phyloP scores from a whole-genome alignment of 2,329 filamentous ascomycete species.

The Emmonsia crescens region DNA sequence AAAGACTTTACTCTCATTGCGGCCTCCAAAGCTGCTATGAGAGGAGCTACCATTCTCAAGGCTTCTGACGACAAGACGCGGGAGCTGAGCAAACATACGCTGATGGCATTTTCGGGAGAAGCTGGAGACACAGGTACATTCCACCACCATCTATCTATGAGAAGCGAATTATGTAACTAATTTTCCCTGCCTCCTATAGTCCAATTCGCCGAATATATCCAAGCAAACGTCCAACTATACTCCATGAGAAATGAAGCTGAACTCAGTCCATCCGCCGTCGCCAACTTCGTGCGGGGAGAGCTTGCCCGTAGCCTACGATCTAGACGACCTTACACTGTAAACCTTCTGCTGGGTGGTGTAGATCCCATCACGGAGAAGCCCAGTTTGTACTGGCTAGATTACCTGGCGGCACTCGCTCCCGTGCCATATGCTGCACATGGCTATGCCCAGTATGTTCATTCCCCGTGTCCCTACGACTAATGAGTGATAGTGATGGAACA shows the following conservation, averaged over 20 bases:
- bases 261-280: conserved; percentile 76
- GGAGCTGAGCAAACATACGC: conserved; percentile 79
- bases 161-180: background rate
- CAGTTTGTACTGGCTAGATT: conserved; percentile 92
- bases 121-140: conserved; percentile 75
- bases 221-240: conserved; percentile 96
- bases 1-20: conserved; percentile 99
- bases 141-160: background rate
- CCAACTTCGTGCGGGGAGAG: conserved; percentile 88
- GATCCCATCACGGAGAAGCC: conserved; percentile 88
- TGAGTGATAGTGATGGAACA: background rate
- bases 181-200: conserved; percentile 42
- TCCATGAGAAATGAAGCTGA: conserved; percentile 96
- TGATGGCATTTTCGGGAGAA: conserved; percentile 93
- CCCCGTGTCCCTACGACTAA: background rate
- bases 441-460: conserved; percentile 71
- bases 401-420: conserved; percentile 76
- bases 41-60: conserved; percentile 93
- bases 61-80: conserved; percentile 93
- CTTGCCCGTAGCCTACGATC: conserved; percentile 83
- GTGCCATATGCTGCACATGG: conserved; percentile 95
- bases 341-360: conserved; percentile 86
- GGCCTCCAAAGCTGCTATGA: conserved; percentile 95
- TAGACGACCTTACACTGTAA: conserved; percentile 91
- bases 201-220: conserved; percentile 98